These are phyloP conservation scores for Ustilago xerochloae DNA, from an alignment of 1,284 basidiomycete genomes.

Conservation along the genomic window DNA sequence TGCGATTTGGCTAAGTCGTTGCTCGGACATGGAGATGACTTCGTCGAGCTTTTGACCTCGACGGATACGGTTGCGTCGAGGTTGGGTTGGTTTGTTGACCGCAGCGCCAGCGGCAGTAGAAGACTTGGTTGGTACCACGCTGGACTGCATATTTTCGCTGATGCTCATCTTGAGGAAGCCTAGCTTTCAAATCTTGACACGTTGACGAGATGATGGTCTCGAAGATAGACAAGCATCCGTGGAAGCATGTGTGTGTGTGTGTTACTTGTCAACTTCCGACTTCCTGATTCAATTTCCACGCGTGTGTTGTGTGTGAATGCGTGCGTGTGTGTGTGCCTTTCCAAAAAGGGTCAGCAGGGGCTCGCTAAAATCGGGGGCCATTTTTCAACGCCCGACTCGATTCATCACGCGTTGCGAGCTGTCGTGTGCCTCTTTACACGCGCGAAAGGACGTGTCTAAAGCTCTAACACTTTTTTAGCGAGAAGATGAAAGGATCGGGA, in stretches of 20 bases:
- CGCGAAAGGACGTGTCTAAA: not conserved
- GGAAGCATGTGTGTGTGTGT: too few relatives aligned
- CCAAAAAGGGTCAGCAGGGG: conserved; percentile 1
- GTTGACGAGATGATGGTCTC: too few relatives aligned
- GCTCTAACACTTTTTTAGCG: not conserved
- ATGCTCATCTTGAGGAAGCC: conserved; percentile 28
- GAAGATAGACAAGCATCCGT: too few relatives aligned
- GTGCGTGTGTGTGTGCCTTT: conserved; percentile 1
- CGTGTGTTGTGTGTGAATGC: conserved; percentile 7
- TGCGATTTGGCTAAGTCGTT: conserved; percentile 12
- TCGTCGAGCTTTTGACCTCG: conserved; percentile 54
- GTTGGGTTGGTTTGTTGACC: conserved; percentile 1
- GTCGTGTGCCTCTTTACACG: not conserved
- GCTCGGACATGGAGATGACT: conserved; percentile 29
- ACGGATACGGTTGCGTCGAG: conserved; percentile 38
- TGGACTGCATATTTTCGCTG: conserved; percentile 20
- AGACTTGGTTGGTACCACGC: conserved; percentile 1
- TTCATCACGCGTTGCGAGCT: conserved; percentile 10
- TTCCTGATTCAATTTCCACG: conserved; percentile 1
- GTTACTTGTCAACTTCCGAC: not conserved
- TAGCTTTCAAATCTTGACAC: too few relatives aligned
- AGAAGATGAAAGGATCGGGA: not conserved
- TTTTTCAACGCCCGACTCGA: not conserved
- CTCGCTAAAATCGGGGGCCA: conserved; percentile 5
- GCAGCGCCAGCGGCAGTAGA: too few relatives aligned